phyloP scores from a whole-genome alignment of 2,329 filamentous ascomycete genomes.

The Penicillium verrucosum region DNA sequence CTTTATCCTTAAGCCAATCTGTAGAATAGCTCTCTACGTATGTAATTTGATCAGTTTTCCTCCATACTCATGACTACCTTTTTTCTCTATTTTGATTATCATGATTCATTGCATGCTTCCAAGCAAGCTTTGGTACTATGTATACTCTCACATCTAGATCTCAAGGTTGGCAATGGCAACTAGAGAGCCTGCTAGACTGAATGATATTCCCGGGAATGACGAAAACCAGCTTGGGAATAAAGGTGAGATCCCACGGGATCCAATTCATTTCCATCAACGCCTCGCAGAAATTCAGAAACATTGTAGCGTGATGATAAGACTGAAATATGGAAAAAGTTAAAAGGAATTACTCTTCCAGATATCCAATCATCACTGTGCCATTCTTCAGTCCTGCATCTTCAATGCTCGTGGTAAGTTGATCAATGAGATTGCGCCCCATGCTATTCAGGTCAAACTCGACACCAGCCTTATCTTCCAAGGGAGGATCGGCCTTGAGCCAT shows the following conservation, averaged over 20 bases:
- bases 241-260: conserved; percentile 4
- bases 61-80: background rate
- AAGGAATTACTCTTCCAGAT: conserved; percentile 56
- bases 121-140: conserved; percentile 1
- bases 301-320: background rate
- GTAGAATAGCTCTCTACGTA: background rate
- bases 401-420: conserved; percentile 69
- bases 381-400: conserved; percentile 83
- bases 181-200: background rate
- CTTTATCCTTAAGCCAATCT: no score
- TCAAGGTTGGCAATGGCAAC: background rate
- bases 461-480: conserved; percentile 74
- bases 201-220: background rate
- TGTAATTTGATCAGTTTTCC: background rate
- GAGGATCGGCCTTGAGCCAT: conserved; percentile 83
- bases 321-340: background rate
- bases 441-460: conserved; percentile 82
- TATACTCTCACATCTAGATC: background rate
- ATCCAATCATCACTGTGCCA: conserved; percentile 93
- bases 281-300: conserved; percentile 8
- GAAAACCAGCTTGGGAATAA: background rate
- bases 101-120: conserved; percentile 5
- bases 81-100: background rate
- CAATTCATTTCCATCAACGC: conserved; percentile 9
- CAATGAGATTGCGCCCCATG: conserved; percentile 83